These are phyloP conservation scores for Fusarium sp. DNA, from an alignment of 2,329 filamentous ascomycete species.

Conservation along the genomic window DNA sequence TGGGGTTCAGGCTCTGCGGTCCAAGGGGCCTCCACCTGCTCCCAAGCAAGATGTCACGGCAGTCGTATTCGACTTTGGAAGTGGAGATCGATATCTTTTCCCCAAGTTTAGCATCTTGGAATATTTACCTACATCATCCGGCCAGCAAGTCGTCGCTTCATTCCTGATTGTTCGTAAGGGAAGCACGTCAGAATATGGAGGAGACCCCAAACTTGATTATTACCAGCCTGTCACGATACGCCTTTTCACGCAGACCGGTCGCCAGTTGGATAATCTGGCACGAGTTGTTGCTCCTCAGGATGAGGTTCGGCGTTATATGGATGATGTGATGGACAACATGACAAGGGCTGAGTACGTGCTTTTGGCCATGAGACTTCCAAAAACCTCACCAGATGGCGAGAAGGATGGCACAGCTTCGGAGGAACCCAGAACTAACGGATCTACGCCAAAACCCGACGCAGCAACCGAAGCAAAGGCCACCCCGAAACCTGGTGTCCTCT, in stretches of 20 bases:
- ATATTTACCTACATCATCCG: slow-evolving; percentile 61
- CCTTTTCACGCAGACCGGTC: slow-evolving; percentile 64
- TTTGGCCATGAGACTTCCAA: slow-evolving; percentile 73
- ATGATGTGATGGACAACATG: slow-evolving; percentile 76
- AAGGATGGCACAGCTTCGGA: slow-evolving; percentile 45
- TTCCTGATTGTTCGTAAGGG: slow-evolving; percentile 82
- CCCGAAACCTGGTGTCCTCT: slow-evolving; percentile 51
- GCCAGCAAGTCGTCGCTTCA: slow-evolving; percentile 74
- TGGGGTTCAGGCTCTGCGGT: slow-evolving; percentile 66
- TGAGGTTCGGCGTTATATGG: slow-evolving; percentile 74
- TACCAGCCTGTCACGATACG: slow-evolving; percentile 80
- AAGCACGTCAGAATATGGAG: slow-evolving; percentile 71
- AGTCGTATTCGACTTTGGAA: slow-evolving; percentile 78
- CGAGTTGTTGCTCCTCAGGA: slow-evolving; percentile 71
- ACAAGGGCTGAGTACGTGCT: slow-evolving; percentile 75
- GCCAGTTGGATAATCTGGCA: slow-evolving; percentile 69
- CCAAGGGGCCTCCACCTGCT: slow-evolving; percentile 66
- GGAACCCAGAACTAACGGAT: slow-evolving; percentile 48
- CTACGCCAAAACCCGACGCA: slow-evolving; percentile 47
- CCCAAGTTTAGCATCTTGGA: slow-evolving; percentile 83
- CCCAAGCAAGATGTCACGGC: slow-evolving; percentile 71
- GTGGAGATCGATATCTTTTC: slow-evolving; percentile 80
- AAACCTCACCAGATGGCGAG: slow-evolving; percentile 49
- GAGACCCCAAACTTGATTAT: slow-evolving; percentile 73
- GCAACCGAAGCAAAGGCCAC: slow-evolving; percentile 40